These are phyloP conservation scores for Mesembryanthemum crystallinum DNA, from an alignment of 148 eudicot species.

Conservation along the genomic window DNA sequence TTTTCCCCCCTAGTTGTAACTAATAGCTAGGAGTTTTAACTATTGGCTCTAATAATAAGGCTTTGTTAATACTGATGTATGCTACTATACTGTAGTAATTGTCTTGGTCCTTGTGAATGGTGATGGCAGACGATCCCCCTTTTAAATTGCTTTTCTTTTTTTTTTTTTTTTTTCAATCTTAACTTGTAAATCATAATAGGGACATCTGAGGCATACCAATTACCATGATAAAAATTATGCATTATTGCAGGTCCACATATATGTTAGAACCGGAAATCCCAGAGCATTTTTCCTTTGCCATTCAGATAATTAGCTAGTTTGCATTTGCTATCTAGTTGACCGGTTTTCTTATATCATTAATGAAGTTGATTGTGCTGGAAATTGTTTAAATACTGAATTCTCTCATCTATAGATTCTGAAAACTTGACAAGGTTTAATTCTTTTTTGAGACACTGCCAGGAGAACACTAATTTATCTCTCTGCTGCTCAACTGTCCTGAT, in stretches of 20 bases:
- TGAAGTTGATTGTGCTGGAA: background rate
- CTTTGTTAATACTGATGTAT: background rate
- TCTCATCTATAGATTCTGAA: background rate
- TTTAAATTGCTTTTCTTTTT: too few relatives aligned
- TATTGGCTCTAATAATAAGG: background rate
- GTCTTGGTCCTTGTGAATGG: background rate
- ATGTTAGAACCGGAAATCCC: conserved; percentile 2
- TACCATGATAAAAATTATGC: background rate
- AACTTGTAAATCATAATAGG: background rate
- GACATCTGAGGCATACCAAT: too few relatives aligned
- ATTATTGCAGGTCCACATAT: background rate
- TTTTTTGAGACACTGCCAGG: background rate
- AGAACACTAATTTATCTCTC: background rate
- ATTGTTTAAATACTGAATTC: background rate
- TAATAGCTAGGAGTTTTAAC: background rate
- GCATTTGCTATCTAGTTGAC: background rate
- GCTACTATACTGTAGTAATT: background rate
- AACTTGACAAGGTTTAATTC: background rate
- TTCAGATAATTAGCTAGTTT: background rate
- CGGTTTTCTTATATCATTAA: background rate
- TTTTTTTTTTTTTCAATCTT: background rate
- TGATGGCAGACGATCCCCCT: background rate
- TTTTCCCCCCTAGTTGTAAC: background rate
- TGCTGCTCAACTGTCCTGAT: background rate
- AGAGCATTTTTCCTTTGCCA: background rate